Base-by-base conservation (phyloP, 345 rosid genomes). In the Eucalyptus cloeziana region DNA sequence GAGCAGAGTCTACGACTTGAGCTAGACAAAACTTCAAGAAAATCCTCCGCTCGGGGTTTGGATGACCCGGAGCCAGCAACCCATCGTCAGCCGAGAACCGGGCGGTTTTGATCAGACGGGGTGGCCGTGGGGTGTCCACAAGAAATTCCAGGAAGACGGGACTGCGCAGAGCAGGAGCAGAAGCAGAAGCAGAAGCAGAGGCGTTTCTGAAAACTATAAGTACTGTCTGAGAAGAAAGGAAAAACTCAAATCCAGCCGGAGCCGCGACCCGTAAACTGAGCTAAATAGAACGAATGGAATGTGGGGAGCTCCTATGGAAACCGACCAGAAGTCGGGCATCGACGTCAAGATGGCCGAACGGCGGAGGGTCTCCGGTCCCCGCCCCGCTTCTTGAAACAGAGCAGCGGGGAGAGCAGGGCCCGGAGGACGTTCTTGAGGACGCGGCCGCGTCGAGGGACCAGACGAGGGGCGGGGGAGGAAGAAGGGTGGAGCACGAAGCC, bases 361-460 rank as follows among this genome's bases (percentile, higher is more conserved):
- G 47, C 37, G 87, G 64, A 49, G 15, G 49, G 15, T 5, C 33
- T 30, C 5, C 50, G 37, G 37, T 40, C 30, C 24, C 25, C 14
- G 44, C 76, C 76, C 86, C 56, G 27, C 25, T 81, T 37, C 52
- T 54, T 47, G 89, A 89, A 62, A 88, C 93, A 92, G 88, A 89
- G 85, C 79, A 88, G 31, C 45, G 87, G 87, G 85, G 88, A 88
- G 71, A 90, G 79, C 22, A 90, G 88, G 49, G 25, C 86, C 87
- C 86, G 89, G 62, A 93, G 47, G 58, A 85, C 91, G 37, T 69
- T 91, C 89, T 33, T 94, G 3, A 94, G 91, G 58, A 94, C 96
- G 51, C 52, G 62, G 86, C 96, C 96, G 21, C 96, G 91, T 87
- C 51, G 90, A 22, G 96, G 96, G 83, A 94, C 91, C 90, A 90